Base-by-base conservation (phyloP, 208 protist species). In the Porcisia hertigi region DNA sequence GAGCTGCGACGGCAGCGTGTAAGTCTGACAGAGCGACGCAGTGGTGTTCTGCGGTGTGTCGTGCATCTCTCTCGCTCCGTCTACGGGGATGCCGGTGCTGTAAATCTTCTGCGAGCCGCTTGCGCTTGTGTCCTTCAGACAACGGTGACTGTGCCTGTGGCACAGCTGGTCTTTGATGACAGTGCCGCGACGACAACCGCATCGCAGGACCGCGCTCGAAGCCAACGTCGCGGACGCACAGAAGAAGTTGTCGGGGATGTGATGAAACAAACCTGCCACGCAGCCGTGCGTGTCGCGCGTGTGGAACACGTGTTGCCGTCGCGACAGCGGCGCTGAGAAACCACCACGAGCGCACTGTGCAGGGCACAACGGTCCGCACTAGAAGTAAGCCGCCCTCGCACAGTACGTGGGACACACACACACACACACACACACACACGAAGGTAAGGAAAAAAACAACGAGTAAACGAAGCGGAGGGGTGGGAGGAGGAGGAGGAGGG, bases 261-360 rank as follows among this genome's bases (percentile, higher is more conserved):
- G 16, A 63, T 76, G 30, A 43, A 57, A 25, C 77, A 82, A 54
- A 20, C 6, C 9, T 82, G 77, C 71, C 63, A 74, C 41, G 77
- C 53, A 16, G 77, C 72, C 3, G 77, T 82, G 36, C 77, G 57
- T 23, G 77, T 82, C 47, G 72, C 58, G 30, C 71, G 77, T 43
- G 72, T 82, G 45, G 77, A 82, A 49, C 72, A 82, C 59, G 72
- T 77, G 45, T 62, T 77, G 72, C 70, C 77, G n/a, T 74, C 66
- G 11, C 63, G 72, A 3, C 49, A 52, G 47, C 63, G 54, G 8
- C 67, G 39, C 18, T 54, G 69, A 72, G n/a, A 71, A 8, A n/a
- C 36, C 25, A 7, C 4, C 16, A 58, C 4, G 20, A 55, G 6
- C 8, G 0, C 9, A 18, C 36, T n/a, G 30, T 30, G 30, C 30